Percentiles rank a stretch among this genome's conserved stretches.
These are phyloP conservation scores for Symmetrospora coprosmae DNA, from an alignment of 768 basidiomycete genomes.

Conservation along the genomic window DNA sequence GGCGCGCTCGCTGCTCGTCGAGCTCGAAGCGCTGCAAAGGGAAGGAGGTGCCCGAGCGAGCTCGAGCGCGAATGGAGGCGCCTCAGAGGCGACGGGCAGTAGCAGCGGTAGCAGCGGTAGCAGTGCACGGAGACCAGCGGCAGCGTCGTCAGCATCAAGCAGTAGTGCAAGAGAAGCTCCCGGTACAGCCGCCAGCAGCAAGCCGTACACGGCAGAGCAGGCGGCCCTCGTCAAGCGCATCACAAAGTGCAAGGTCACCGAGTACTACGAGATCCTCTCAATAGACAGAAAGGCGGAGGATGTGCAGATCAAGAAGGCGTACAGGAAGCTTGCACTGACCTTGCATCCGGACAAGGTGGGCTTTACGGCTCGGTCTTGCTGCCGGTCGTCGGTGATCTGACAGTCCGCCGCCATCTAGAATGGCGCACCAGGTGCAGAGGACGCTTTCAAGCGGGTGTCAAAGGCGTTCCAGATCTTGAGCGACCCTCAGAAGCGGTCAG, in stretches of 20 bases:
- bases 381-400: no score
- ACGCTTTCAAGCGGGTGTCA: constrained; percentile 96
- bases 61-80: not conserved
- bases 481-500: constrained; percentile 81
- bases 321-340: constrained; percentile 38
- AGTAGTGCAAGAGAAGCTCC: no score
- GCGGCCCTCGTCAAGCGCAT: constrained; percentile 68
- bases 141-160: not conserved
- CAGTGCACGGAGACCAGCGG: not conserved
- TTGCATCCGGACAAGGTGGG: not conserved
- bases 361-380: no score
- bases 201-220: constrained; percentile 62
- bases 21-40: constrained; percentile 10
- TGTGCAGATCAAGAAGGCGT: constrained; percentile 47
- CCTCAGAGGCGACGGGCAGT: not conserved
- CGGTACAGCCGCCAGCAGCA: not conserved
- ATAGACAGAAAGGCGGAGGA: constrained; percentile 70
- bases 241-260: constrained; percentile 66
- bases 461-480: constrained; percentile 94
- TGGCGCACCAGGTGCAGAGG: constrained; percentile 92
- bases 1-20: constrained; percentile 2
- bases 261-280: constrained; percentile 82
- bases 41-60: not conserved
- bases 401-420: constrained; percentile 77
- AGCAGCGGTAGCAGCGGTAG: not conserved